Evolutionary conservation across 2,329 filamentous ascomycete species (phyloP), one percentile per base, ranked within the genome.

Genomic region (Didymella segeticola): DNA sequence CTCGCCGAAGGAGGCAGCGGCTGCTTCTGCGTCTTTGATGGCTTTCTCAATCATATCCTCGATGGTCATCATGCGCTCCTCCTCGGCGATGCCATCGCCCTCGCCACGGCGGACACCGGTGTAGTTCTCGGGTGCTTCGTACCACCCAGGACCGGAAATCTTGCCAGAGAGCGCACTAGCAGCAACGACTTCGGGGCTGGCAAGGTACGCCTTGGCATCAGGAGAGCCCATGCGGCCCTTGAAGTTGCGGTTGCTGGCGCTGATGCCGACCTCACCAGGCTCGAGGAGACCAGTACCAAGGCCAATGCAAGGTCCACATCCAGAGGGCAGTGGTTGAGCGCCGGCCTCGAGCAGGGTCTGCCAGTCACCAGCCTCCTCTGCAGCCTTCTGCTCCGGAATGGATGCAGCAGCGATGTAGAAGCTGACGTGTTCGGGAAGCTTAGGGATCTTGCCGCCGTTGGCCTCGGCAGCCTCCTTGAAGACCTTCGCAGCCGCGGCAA

Each of bases 371-470:
- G 84, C 80, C 49, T 88, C 88, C 74, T 96, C 91, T 0, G 93
- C 89, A 0, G 83, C 80, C 52, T 84, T 74, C 72, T 97, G 92
- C 72, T 97, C 93, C 0, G 84, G 80, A 0, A 85, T 69, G 0
- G 93, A 97, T 0, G 93, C 93, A 0, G 93, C 92, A 0, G 93
- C 89, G 58, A 98, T 89, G 76, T 97, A 97, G 69, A 97, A 87
- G 50, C 92, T 83, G 33, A 97, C 92, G 23, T 88, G 86, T 0
- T 84, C 79, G 0, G 90, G 87, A 53, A 96, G 82, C 76, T 89
- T 91, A 17, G 90, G 83, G 5, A 85, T 76, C 49, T 82, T 79
- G 12, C 86, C 89, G 20, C 79, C 80, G 49, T 85, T 83, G 39
- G 79, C 61, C 12, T 72, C 79, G 0, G 88, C 85, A 1, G 90